A percentile compares a stretch with the other conserved stretches of the same genome.
phyloP scores from a whole-genome alignment of 495 filamentous ascomycete species.

The Umbilicaria muhlenbergii region DNA sequence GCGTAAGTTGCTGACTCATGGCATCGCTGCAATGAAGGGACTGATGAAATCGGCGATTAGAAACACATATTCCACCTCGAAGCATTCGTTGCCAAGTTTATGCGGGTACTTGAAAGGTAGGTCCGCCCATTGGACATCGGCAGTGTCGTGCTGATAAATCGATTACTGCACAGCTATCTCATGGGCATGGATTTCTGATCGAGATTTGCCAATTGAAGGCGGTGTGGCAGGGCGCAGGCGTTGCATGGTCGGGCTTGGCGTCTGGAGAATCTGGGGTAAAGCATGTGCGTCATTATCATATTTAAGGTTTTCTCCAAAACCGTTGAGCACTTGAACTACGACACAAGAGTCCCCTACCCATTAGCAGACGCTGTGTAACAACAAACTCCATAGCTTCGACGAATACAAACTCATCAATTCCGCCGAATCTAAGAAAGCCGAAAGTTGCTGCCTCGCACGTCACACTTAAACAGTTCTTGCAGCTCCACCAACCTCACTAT shows the following conservation, averaged over 20 bases:
- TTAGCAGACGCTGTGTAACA: too few relatives aligned
- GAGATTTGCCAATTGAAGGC: background rate
- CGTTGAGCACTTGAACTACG: too few relatives aligned
- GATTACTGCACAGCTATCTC: constrained; percentile 39
- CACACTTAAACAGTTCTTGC: too few relatives aligned
- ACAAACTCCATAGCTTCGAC: too few relatives aligned
- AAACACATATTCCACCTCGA: constrained; percentile 98
- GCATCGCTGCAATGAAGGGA: background rate
- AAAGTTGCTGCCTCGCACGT: too few relatives aligned
- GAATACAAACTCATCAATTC: too few relatives aligned
- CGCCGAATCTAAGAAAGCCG: too few relatives aligned
- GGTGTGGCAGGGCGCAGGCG: background rate
- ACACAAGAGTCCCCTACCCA: too few relatives aligned
- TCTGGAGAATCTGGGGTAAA: background rate
- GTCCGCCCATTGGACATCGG: constrained; percentile 5
- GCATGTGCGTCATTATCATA: background rate
- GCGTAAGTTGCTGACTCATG: constrained; percentile 24
- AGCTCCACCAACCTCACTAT: background rate
- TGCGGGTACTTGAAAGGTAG: constrained; percentile 78
- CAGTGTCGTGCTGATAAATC: constrained; percentile 4
- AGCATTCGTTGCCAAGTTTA: constrained; percentile 96
- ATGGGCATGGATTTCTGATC: constrained; percentile 76
- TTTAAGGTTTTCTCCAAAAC: too few relatives aligned
- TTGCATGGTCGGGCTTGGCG: background rate
- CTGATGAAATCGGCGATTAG: constrained; percentile 16